Evolutionary conservation across 2,329 filamentous ascomycete species (phyloP).

Genomic region (Beauveria medogensis): DNA sequence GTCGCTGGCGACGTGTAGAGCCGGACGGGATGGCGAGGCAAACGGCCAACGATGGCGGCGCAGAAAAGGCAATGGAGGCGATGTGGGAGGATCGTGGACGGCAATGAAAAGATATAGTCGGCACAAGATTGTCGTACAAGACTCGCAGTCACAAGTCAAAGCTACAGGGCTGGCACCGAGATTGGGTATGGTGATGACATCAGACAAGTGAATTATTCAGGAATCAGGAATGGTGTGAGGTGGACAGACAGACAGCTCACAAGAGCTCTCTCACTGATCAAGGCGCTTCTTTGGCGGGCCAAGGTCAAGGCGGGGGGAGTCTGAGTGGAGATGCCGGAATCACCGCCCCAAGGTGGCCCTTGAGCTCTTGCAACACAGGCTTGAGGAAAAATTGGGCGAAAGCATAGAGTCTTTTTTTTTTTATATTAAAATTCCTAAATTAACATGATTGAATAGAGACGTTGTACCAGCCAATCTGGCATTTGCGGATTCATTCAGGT

Average conservation of each 20-base stretch:
- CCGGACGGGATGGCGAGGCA: not conserved
- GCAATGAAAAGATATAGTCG: not conserved
- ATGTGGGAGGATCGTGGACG: not conserved
- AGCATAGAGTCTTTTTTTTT: too few species aligned
- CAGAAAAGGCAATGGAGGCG: not conserved
- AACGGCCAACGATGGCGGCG: not conserved
- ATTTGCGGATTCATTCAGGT: too few species aligned
- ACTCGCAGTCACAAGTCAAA: not conserved
- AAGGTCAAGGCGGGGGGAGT: not conserved
- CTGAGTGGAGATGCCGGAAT: not conserved
- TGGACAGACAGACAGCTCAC: not conserved
- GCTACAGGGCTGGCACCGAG: not conserved
- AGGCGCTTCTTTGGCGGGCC: not conserved
- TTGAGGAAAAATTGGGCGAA: not conserved
- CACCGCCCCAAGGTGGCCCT: not conserved
- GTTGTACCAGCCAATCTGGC: too few species aligned
- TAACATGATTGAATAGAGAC: too few species aligned
- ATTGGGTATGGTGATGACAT: not conserved
- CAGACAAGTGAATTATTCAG: not conserved
- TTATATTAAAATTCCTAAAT: too few species aligned
- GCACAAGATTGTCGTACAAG: not conserved
- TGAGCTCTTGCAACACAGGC: not conserved
- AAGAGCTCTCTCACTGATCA: not conserved
- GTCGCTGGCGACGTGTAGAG: constrained; percentile 26
- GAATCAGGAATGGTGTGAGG: not conserved